Evolutionary conservation across 768 basidiomycete genomes (phyloP).

Genomic region (Bullera alba): DNA sequence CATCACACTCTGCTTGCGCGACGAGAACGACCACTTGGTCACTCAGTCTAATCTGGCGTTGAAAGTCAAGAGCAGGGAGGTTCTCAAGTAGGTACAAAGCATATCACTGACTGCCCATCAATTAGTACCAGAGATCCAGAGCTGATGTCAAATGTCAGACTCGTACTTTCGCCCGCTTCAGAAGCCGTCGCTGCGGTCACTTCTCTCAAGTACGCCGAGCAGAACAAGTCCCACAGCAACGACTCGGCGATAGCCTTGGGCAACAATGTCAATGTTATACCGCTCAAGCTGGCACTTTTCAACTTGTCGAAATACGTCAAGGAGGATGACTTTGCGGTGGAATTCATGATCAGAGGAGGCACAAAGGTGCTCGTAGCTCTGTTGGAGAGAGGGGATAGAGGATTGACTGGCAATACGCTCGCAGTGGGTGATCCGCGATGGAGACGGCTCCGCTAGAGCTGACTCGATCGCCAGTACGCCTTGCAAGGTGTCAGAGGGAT

Average conservation of each 20-base stretch:
- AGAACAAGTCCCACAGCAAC: neutral
- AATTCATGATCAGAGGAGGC: constrained; percentile 41
- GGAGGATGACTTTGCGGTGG: constrained; percentile 40
- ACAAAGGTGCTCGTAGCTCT: constrained; percentile 27
- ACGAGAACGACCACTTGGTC: constrained; percentile 35
- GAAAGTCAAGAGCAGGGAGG: constrained; percentile 30
- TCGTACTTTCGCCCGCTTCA: constrained; percentile 34
- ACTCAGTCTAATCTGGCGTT: constrained; percentile 39
- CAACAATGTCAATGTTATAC: constrained; percentile 12
- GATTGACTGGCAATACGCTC: constrained; percentile 28
- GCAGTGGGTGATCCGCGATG: constrained; percentile 23
- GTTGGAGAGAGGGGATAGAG: constrained; percentile 19
- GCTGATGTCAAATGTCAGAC: constrained; percentile 11
- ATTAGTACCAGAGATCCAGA: too few species aligned
- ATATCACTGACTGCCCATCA: neutral
- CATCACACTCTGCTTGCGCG: constrained; percentile 38
- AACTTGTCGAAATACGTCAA: constrained; percentile 40
- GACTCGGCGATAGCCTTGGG: neutral
- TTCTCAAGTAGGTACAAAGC: constrained; percentile 24
- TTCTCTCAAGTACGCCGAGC: constrained; percentile 17
- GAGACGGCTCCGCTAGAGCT: neutral
- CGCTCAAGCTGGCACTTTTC: constrained; percentile 43
- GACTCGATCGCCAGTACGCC: constrained; percentile 26
- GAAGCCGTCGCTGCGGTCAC: constrained; percentile 34
- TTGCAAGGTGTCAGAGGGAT: constrained; percentile 35